These are phyloP conservation scores for Boletus huronensis DNA, from an alignment of 768 basidiomycete species.

Conservation along the genomic window DNA sequence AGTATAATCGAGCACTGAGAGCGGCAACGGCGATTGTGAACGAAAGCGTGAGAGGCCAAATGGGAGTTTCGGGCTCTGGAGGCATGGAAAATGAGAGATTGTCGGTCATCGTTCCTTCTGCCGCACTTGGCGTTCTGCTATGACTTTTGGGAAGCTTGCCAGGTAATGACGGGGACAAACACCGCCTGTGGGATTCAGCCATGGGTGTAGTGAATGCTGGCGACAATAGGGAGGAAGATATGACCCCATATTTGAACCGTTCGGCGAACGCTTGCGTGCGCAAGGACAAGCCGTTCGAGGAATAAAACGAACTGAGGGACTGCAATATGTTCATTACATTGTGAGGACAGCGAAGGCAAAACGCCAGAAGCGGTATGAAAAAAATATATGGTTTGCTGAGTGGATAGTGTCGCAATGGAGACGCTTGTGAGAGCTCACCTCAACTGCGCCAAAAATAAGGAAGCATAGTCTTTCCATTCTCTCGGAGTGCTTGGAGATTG, in stretches of 20 bases:
- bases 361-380: not conserved
- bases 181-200: conserved; percentile 29
- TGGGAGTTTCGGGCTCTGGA: conserved; percentile 34
- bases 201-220: conserved; percentile 44
- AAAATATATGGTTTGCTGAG: conserved; percentile 10
- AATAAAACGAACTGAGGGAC: conserved; percentile 38
- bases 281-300: conserved; percentile 32
- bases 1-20: conserved; percentile 43
- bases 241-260: conserved; percentile 80
- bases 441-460: conserved; percentile 20
- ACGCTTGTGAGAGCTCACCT: conserved; percentile 36
- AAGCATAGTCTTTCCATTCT: conserved; percentile 29
- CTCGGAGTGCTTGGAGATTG: conserved; percentile 19
- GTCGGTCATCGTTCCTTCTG: conserved; percentile 23
- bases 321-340: conserved; percentile 21
- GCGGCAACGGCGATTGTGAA: conserved; percentile 39
- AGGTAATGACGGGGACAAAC: conserved; percentile 40
- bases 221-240: conserved; percentile 75
- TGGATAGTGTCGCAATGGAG: conserved; percentile 9
- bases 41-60: conserved; percentile 40
- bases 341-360: conserved; percentile 8
- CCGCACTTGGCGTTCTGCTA: conserved; percentile 43
- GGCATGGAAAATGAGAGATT: conserved; percentile 25
- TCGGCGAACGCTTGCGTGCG: conserved; percentile 58
- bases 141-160: conserved; percentile 39